Evolutionary conservation across 2,329 filamentous ascomycete species (phyloP).

Genomic region (Exophiala xenobiotica): DNA sequence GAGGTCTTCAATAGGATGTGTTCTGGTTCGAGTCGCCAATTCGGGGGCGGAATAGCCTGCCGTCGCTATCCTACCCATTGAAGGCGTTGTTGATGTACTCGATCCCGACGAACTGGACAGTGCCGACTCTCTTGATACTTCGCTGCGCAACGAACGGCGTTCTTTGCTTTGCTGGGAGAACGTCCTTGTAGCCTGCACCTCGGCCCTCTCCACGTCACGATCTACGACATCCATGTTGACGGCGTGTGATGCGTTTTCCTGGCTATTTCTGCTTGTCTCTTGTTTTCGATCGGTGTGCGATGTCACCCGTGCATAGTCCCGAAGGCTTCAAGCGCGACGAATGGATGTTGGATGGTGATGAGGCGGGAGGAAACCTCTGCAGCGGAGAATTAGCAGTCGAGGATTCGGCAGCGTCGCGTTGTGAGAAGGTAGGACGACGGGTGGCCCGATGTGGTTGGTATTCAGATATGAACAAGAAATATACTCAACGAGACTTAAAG

Average conservation of each 20-base stretch:
- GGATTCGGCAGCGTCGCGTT: no score
- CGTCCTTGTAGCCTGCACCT: slow-evolving; percentile 32
- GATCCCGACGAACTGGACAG: slow-evolving; percentile 31
- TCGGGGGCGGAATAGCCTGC: slow-evolving; percentile 18
- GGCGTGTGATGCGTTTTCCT: neutral
- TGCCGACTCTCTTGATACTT: slow-evolving; percentile 17
- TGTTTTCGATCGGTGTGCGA: no score
- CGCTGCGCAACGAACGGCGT: slow-evolving; percentile 22
- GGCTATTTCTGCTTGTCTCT: neutral
- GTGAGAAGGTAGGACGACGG: no score
- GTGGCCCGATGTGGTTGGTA: no score
- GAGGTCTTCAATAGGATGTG: slow-evolving; percentile 30
- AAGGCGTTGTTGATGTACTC: slow-evolving; percentile 26
- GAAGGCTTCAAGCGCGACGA: neutral
- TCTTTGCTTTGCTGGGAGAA: slow-evolving; percentile 26
- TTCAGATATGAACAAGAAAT: no score
- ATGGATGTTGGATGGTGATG: no score
- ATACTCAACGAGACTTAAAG: no score
- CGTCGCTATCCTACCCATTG: slow-evolving; percentile 29
- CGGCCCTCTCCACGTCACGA: slow-evolving; percentile 40
- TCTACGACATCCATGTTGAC: slow-evolving; percentile 39
- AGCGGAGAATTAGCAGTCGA: no score
- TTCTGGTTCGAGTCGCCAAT: slow-evolving; percentile 23
- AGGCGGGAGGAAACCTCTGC: no score
- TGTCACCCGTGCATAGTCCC: no score